Base-by-base conservation (phyloP, 2,329 filamentous ascomycete species). In the Fusarium sp. region DNA sequence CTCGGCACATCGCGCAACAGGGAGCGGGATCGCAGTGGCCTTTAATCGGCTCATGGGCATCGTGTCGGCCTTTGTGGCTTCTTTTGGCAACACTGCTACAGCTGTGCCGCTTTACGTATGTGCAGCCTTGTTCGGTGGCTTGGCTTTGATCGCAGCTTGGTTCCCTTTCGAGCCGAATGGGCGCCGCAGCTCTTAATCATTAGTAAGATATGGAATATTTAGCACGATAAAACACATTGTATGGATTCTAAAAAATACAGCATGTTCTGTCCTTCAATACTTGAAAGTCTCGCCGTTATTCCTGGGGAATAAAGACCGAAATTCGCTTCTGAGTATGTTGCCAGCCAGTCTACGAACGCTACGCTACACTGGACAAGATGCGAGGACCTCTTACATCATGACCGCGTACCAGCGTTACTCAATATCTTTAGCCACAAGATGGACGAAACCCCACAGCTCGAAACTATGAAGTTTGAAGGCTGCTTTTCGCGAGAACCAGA, bases 11-110 rank as follows among this genome's bases (percentile, higher is more conserved):
- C 87, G 93, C 4, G 92, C 92, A 0, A 95, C 93, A 0, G 93
- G 93, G 13, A 94, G 94, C 77, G 93, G 92, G 1, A 88, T 94
- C 50, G 89, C 91, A 0, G 92, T 94, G 35, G 91, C 89, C 0
- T 90, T 89, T 71, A 94, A 94, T 75, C 87, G 93, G 2, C 80
- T 94, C 73, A 94, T 94, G 92, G 93, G 93, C 2, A 93, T 94
- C 52, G 76, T 94, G 62, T 91, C 89, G 11, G 92, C 92, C 0
- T 87, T 94, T 10, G 89, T 94, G 35, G 92, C 90, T 0, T 90
- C 89, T 0, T 86, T 85, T 35, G 89, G 89, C 0, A 82, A 92
- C 76, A 92, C 91, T 2, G 80, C 82, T 0, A 93, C 91, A 0
- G 83, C 88, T 0, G 90, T 89, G 2, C 92, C 92, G 0, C 87